phyloP scores from a whole-genome alignment of 2,329 filamentous ascomycete species.

The Xenosphaeropsis pyriputrescens region DNA sequence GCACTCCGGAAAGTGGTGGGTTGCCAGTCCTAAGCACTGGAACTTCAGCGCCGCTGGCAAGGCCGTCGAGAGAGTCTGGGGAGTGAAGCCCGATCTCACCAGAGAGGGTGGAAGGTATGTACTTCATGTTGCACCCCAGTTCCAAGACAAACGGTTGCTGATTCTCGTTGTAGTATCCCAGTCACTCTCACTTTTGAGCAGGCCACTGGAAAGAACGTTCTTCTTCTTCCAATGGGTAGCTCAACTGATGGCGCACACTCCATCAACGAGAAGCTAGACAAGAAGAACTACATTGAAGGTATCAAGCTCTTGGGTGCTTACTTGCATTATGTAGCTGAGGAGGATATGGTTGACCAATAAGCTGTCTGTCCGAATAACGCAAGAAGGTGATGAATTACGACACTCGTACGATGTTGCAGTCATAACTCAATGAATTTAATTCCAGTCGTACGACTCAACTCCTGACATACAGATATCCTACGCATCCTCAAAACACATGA shows the following conservation, averaged over 20 bases:
- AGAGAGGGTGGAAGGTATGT: slow-evolving; percentile 79
- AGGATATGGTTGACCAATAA: slow-evolving; percentile 40
- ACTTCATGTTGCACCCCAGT: slow-evolving; percentile 1
- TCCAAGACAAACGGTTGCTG: slow-evolving; percentile 2
- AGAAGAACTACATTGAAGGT: slow-evolving; percentile 94
- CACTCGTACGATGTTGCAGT: no score
- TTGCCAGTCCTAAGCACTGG: slow-evolving; percentile 94
- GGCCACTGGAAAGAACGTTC: slow-evolving; percentile 57
- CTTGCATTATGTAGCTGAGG: slow-evolving; percentile 88
- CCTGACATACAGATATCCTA: no score
- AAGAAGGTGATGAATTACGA: no score
- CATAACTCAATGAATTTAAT: no score
- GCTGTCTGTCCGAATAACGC: no score
- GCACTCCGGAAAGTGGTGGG: slow-evolving; percentile 98
- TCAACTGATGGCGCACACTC: slow-evolving; percentile 92
- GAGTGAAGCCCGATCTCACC: slow-evolving; percentile 85
- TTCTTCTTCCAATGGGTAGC: not conserved
- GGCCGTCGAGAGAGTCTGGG: slow-evolving; percentile 92
- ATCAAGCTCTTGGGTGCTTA: slow-evolving; percentile 93
- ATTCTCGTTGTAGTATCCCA: slow-evolving; percentile 52
- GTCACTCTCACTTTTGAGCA: slow-evolving; percentile 96
- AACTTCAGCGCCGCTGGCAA: slow-evolving; percentile 92
- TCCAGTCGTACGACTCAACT: no score
- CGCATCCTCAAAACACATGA: no score
- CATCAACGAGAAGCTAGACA: slow-evolving; percentile 97